Evolutionary conservation across 169 alveolate species (phyloP).

Genomic region (Hepatocystis sp.): DNA sequence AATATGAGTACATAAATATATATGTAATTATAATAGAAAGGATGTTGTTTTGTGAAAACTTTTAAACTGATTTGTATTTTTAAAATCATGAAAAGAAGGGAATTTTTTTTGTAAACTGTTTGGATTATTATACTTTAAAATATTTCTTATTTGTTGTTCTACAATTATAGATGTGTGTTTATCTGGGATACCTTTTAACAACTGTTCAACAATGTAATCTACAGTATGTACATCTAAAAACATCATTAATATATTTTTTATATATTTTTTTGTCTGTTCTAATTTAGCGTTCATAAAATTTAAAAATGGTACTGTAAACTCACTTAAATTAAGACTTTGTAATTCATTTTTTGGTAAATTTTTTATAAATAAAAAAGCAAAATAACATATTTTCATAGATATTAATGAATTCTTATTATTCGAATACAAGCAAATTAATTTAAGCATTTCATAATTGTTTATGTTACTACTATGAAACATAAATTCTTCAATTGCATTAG

Average conservation of each 20-base stretch:
- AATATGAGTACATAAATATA: neutral
- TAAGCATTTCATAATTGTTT: slow-evolving; percentile 51
- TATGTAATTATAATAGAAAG: slow-evolving; percentile 1
- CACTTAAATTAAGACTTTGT: slow-evolving; percentile 7
- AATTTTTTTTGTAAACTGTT: slow-evolving; percentile 21
- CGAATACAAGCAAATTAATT: slow-evolving; percentile 47
- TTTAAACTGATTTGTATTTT: slow-evolving; percentile 3
- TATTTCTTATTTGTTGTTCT: slow-evolving; percentile 38
- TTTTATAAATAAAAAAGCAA: slow-evolving; percentile 57
- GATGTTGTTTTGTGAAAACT: slow-evolving; percentile 30
- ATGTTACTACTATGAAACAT: slow-evolving; percentile 31
- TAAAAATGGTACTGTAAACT: slow-evolving; percentile 39
- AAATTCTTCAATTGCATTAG: slow-evolving; percentile 23
- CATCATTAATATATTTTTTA: slow-evolving; percentile 18
- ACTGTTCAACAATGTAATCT: slow-evolving; percentile 7
- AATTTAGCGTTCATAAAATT: slow-evolving; percentile 63
- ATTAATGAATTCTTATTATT: slow-evolving; percentile 41
- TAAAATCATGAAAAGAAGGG: slow-evolving; percentile 57
- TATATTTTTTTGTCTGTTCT: slow-evolving; percentile 43
- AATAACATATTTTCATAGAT: slow-evolving; percentile 27
- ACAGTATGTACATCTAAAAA: slow-evolving; percentile 20
- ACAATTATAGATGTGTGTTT: slow-evolving; percentile 10
- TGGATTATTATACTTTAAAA: slow-evolving; percentile 1
- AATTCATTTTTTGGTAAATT: slow-evolving; percentile 36
- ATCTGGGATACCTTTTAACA: slow-evolving; percentile 10